Evolutionary conservation across 306 rosid species (phyloP).

Genomic region (Castanea mollissima): DNA sequence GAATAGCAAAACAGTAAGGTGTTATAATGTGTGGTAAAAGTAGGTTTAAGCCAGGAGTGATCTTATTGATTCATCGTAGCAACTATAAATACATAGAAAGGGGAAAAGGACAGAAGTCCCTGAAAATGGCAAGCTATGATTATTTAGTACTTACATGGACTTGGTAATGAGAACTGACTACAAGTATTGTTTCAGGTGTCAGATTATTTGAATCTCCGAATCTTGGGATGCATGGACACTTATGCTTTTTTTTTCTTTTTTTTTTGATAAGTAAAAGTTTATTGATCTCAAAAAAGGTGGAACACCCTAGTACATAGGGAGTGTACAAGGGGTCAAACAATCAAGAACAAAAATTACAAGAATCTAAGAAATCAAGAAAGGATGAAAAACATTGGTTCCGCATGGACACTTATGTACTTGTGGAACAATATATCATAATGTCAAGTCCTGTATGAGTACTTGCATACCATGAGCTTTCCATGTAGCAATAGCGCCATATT

Average conservation of each 20-base stretch:
- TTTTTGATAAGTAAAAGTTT: too few species aligned
- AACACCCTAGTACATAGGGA: too few species aligned
- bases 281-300: too few species aligned
- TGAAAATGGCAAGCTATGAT: neutral
- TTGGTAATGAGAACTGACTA: too few species aligned
- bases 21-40: neutral
- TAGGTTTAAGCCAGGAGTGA: neutral
- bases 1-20: neutral
- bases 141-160: neutral
- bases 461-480: neutral
- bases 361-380: too few species aligned
- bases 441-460: neutral
- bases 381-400: too few species aligned
- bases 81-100: neutral
- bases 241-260: neutral
- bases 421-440: neutral
- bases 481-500: neutral
- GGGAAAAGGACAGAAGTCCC: neutral
- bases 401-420: neutral
- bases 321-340: too few species aligned
- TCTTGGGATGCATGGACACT: neutral
- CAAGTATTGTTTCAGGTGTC: too few species aligned
- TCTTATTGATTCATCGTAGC: neutral
- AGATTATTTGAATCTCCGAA: neutral
- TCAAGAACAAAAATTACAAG: too few species aligned